These are phyloP conservation scores for Pseudogymnoascus sp. DNA, from an alignment of 2,329 filamentous ascomycete species.

Conservation along the genomic window DNA sequence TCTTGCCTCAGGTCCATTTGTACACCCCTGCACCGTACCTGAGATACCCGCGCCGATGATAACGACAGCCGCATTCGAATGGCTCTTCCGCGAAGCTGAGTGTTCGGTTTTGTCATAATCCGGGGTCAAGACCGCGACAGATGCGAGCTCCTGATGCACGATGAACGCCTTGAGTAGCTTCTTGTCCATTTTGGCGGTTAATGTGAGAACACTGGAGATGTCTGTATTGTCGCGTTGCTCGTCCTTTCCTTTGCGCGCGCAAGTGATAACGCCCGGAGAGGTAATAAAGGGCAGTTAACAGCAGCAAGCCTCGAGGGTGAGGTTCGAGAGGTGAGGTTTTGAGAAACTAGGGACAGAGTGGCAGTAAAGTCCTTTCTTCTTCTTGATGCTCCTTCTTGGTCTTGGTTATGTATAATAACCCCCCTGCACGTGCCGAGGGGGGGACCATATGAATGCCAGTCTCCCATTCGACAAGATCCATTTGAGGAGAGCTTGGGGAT, in stretches of 20 bases:
- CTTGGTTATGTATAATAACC: background rate
- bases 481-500: background rate
- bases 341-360: background rate
- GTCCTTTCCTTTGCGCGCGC: background rate
- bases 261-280: background rate
- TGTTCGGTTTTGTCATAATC: background rate
- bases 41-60: constrained; percentile 50
- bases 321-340: background rate
- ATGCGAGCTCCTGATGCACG: background rate
- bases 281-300: background rate
- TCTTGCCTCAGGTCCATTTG: background rate
- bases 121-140: background rate
- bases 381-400: background rate
- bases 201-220: background rate
- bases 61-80: constrained; percentile 32
- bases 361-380: background rate
- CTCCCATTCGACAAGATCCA: background rate
- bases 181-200: background rate
- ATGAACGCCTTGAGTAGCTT: constrained; percentile 1
- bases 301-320: background rate
- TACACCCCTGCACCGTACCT: constrained; percentile 28
- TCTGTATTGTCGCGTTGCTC: background rate
- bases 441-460: background rate
- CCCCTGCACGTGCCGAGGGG: constrained; percentile 1
- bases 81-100: background rate